phyloP scores from a whole-genome alignment of 139 green algal species.

The Klebsormidium nitens region DNA sequence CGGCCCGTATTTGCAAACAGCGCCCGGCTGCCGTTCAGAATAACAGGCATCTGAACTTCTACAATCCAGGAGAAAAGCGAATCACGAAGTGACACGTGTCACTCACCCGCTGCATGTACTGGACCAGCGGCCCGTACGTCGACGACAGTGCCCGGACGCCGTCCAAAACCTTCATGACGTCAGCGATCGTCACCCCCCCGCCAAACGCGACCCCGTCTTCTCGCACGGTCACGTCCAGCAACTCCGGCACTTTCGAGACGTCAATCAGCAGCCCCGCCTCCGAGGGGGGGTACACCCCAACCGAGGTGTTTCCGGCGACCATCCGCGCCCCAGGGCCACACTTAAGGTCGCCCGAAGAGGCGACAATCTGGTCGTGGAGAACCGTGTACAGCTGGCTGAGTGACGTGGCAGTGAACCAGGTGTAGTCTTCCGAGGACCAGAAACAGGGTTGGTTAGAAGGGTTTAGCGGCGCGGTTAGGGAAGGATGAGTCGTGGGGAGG shows the following conservation, averaged over 20 bases:
- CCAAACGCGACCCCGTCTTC: constrained; percentile 25
- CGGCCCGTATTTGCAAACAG: no score
- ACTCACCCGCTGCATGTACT: constrained; percentile 8
- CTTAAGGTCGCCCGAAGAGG: no score
- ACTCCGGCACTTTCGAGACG: neutral
- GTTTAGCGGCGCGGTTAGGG: no score
- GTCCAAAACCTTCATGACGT: constrained; percentile 24
- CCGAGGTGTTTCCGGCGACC: constrained; percentile 55
- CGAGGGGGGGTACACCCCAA: constrained; percentile 44
- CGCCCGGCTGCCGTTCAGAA: constrained; percentile 1
- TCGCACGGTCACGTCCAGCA: neutral
- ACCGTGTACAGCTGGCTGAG: no score
- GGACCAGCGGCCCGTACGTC: constrained; percentile 8
- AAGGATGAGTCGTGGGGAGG: neutral
- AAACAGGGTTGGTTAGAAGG: no score
- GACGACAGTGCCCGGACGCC: neutral
- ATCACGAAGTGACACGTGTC: neutral
- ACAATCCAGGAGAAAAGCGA: constrained; percentile 1
- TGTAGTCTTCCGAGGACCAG: no score
- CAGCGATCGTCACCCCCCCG: constrained; percentile 37
- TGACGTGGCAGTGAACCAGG: no score
- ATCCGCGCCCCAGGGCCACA: no score
- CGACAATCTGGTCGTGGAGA: no score
- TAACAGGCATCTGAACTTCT: no score
- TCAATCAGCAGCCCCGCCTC: constrained; percentile 22